Conservation (phyloP, 73 alveolate species). For the Paramecium biaurelia region DNA sequence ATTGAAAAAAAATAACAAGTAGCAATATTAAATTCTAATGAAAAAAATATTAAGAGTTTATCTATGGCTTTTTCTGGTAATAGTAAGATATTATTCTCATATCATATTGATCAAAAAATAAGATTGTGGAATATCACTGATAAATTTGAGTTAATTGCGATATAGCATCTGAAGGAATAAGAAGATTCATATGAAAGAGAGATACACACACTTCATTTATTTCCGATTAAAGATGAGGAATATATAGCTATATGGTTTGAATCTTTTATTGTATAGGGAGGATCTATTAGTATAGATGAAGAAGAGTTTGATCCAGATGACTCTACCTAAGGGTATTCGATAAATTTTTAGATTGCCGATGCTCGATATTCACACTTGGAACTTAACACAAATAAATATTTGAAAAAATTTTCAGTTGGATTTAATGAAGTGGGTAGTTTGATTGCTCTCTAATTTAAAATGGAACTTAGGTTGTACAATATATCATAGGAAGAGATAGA, state of each 20-base stretch:
- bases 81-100: not conserved
- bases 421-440: too few species aligned
- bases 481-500: not conserved
- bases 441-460: not conserved
- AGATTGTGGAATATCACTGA: not conserved
- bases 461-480: not conserved
- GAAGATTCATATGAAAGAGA: not conserved
- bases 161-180: too few species aligned
- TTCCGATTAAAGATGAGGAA: not conserved
- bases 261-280: not conserved
- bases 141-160: not conserved
- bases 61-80: not conserved
- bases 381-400: too few species aligned
- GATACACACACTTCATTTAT: not conserved
- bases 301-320: too few species aligned
- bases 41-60: not conserved
- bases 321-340: too few species aligned
- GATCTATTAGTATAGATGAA: too few species aligned
- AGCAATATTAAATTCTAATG: not conserved
- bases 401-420: not conserved
- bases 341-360: not conserved
- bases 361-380: too few species aligned
- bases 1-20: not conserved
- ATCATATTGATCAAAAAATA: not conserved
- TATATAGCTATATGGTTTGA: not conserved